A percentile compares a stretch with the other conserved stretches of the same genome.
Conservation (phyloP, 176 grass and related monocot genomes). For the Bromus sterilis region DNA sequence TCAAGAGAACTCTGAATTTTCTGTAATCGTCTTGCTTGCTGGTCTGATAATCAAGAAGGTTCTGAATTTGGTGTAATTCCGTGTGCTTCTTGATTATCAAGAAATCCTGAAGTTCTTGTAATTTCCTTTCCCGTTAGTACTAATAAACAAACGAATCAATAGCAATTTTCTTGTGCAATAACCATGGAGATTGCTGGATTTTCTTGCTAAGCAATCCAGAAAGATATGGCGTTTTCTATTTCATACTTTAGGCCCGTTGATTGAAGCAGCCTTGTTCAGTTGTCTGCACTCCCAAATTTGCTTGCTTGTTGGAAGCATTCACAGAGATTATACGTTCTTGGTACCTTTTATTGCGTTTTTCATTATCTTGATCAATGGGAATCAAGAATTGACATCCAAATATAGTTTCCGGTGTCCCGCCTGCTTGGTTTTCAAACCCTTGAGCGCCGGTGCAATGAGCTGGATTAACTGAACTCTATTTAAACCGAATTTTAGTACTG, state of each 20-base stretch:
- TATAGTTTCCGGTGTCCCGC: too few species aligned
- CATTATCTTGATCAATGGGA: too few species aligned
- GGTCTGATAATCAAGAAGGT: background rate
- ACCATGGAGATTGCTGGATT: background rate
- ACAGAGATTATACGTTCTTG: too few species aligned
- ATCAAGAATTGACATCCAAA: too few species aligned
- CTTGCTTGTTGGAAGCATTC: background rate
- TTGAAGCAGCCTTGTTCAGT: background rate
- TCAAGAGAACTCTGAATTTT: background rate
- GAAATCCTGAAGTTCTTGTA: background rate
- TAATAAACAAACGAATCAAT: background rate
- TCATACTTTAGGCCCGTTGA: too few species aligned
- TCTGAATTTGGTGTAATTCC: background rate
- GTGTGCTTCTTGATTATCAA: background rate
- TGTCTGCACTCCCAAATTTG: background rate
- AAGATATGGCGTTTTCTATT: too few species aligned
- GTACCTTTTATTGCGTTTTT: too few species aligned
- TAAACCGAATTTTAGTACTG: too few species aligned
- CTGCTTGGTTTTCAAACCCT: too few species aligned
- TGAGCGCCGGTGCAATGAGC: too few species aligned
- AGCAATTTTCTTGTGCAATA: background rate
- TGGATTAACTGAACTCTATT: too few species aligned
- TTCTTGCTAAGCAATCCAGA: background rate
- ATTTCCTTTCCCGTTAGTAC: background rate
- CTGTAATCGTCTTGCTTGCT: background rate